These are phyloP conservation scores for Alternaria tenuissima DNA, from an alignment of 2,329 filamentous ascomycete genomes.

Conservation along the genomic window DNA sequence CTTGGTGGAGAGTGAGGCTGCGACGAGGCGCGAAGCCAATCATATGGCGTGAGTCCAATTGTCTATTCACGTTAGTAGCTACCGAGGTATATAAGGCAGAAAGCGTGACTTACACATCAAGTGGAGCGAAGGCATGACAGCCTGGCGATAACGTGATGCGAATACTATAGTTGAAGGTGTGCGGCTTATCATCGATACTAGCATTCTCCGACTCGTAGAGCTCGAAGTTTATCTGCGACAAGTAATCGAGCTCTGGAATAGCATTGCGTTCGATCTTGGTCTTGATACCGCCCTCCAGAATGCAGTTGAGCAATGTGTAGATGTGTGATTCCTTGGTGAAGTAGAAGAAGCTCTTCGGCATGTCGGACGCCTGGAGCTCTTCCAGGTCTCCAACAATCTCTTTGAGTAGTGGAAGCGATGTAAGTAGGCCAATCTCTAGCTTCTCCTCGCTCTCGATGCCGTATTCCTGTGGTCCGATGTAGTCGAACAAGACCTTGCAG, in stretches of 20 bases:
- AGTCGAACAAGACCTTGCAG: constrained; percentile 95
- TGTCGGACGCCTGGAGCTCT: constrained; percentile 93
- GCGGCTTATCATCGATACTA: constrained; percentile 65
- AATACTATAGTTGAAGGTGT: constrained; percentile 91
- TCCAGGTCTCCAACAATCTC: constrained; percentile 97
- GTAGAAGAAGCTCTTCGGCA: constrained; percentile 97
- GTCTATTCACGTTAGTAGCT: constrained; percentile 49
- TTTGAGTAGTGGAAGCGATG: constrained; percentile 89
- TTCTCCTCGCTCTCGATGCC: constrained; percentile 96
- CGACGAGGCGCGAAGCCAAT: constrained; percentile 93
- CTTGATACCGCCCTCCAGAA: constrained; percentile 93
- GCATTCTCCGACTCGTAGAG: constrained; percentile 91
- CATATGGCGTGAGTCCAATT: constrained; percentile 94
- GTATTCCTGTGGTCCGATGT: constrained; percentile 98
- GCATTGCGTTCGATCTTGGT: constrained; percentile 96
- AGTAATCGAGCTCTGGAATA: constrained; percentile 96
- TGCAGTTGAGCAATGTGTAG: constrained; percentile 97
- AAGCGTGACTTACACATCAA: constrained; percentile 72
- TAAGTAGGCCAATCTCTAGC: constrained; percentile 96
- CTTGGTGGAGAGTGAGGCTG: constrained; percentile 86
- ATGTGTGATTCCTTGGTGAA: constrained; percentile 99
- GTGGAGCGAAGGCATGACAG: constrained; percentile 93
- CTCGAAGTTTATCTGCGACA: constrained; percentile 97
- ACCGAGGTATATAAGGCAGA: neutral
- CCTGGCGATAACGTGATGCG: constrained; percentile 95